Base-by-base conservation (phyloP, 225 moss, liverwort and hornwort species). In the Marchantia polymorpha region DNA sequence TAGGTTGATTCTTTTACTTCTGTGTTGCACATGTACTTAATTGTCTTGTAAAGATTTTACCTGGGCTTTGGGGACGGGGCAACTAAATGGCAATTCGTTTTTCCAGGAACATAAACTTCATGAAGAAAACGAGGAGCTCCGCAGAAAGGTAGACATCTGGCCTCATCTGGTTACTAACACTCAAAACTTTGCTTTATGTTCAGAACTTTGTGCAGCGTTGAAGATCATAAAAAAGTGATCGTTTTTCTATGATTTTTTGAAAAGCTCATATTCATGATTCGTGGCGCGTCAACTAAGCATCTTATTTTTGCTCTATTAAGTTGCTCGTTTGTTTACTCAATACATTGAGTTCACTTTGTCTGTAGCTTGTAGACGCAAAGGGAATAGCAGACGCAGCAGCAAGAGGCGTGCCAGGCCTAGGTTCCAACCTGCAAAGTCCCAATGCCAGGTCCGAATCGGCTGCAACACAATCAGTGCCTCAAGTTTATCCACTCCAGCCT, bases 351-450 rank as follows among this genome's bases (percentile, higher is more conserved):
- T 0, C 23, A 3, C 12, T 58, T 56, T 4, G 58, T 9, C 30
- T 31, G 55, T 46, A 94, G 95, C 92, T 95, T 86, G 90, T 91
- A 80, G 95, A 95, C 87, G 95, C 91, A 12, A 94, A 85, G 84
- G 89, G 90, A 82, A 91, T 93, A 82, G 90, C 88, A 60, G 93
- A 90, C 83, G 87, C 89, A 71, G 90, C 81, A 69, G 85, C 86
- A 47, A 88, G 89, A 65, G 91, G 89, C 13, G 82, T 87, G 25
- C 86, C 90, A 82, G 91, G 72, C 88, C 89, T 79, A 87, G 86
- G 81, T 75, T 81, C 91, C 83, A 82, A 82, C 75, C 52, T 84
- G 88, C 82, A 90, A 66, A 65, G 85, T 75, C 31, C 89, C 82
- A 25, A 73, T 79, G 81, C 86, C 63, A 78, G 95, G 89, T 74